These are phyloP conservation scores for Toxicodendron radicans DNA, from an alignment of 345 rosid genomes.

Conservation along the genomic window DNA sequence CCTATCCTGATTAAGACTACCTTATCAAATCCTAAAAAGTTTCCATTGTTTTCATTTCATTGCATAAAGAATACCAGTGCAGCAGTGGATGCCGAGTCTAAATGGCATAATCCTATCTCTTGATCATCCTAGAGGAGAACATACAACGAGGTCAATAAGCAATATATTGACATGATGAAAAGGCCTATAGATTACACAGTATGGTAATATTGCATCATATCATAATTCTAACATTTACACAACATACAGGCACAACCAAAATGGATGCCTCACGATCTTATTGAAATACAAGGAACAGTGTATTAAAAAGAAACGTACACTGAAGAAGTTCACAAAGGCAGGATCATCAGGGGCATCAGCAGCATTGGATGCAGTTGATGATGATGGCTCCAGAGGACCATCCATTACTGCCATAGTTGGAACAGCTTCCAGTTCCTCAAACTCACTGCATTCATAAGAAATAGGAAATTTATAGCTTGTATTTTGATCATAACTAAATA, in stretches of 20 bases:
- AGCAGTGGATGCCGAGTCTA: background rate
- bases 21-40: too few relatives aligned
- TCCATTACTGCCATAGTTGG: constrained; percentile 91
- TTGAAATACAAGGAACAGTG: background rate
- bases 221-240: background rate
- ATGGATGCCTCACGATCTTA: background rate
- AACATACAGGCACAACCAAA: background rate
- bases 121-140: background rate
- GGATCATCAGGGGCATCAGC: constrained; percentile 72
- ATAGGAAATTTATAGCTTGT: background rate
- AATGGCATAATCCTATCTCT: background rate
- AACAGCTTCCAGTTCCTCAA: constrained; percentile 92
- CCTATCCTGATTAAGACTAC: too few relatives aligned
- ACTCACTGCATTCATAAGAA: constrained; percentile 54
- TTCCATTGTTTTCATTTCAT: background rate
- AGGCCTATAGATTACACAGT: background rate
- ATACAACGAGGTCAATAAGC: background rate
- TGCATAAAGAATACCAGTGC: background rate
- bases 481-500: background rate
- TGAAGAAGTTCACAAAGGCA: constrained; percentile 83
- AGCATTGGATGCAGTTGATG: constrained; percentile 37
- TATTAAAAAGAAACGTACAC: constrained; percentile 46
- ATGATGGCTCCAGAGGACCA: constrained; percentile 84
- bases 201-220: background rate
- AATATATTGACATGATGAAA: background rate